These are phyloP conservation scores for Citrus australasica DNA, from an alignment of 345 rosid genomes.

Conservation along the genomic window DNA sequence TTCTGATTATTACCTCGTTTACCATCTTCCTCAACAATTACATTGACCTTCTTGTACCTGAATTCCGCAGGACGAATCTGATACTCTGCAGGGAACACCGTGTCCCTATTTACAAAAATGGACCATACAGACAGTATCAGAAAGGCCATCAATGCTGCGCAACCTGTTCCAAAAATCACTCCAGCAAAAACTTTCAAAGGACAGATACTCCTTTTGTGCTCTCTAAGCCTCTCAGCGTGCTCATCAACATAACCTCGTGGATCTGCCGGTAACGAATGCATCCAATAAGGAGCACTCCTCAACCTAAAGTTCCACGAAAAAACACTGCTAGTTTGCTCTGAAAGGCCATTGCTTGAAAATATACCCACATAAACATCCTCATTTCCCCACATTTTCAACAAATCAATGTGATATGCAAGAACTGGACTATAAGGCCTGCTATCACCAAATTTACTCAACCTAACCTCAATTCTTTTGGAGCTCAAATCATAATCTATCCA, in stretches of 20 bases:
- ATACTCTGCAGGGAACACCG: conserved; percentile 21
- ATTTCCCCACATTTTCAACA: conserved; percentile 38
- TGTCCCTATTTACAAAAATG: conserved; percentile 26
- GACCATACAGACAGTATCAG: conserved; percentile 35
- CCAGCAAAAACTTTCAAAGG: conserved; percentile 40
- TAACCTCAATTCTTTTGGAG: conserved; percentile 43
- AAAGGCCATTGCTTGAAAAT: conserved; percentile 28
- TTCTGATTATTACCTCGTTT: conserved; percentile 13
- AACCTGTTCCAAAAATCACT: conserved; percentile 37
- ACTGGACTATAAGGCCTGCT: conserved; percentile 39
- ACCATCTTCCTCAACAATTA: conserved; percentile 25
- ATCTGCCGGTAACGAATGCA: conserved; percentile 53
- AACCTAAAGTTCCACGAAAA: conserved; percentile 50
- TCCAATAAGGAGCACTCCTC: conserved; percentile 24
- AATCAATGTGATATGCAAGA: conserved; percentile 28
- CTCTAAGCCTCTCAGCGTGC: conserved; percentile 8
- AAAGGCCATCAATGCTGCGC: conserved; percentile 43
- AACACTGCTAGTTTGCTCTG: conserved; percentile 25
- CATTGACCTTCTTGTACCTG: conserved; percentile 43
- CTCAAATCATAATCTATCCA: conserved; percentile 56
- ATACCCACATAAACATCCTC: conserved; percentile 38
- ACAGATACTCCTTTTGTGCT: conserved; percentile 19
- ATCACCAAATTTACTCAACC: conserved; percentile 37
- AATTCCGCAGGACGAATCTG: conserved; percentile 20
- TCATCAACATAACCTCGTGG: conserved; percentile 19